Conservation (phyloP, 164 flowering plant genomes). For the Magnolia changhungtana region DNA sequence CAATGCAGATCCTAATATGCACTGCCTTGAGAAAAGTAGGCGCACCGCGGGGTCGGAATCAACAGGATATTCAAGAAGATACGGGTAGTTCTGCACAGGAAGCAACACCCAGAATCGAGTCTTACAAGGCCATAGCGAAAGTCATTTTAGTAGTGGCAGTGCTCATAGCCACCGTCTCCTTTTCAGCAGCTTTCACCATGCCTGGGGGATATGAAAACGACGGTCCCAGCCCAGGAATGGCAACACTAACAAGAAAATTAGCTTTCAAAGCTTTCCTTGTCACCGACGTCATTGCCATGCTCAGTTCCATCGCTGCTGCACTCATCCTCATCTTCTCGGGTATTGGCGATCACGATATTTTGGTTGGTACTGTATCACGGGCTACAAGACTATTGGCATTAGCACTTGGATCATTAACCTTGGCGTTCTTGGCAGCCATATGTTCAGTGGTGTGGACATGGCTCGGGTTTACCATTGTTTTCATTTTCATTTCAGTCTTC, state of each 20-base stretch:
- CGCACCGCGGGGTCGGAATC: not conserved
- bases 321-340: slow-evolving; percentile 11
- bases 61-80: not conserved
- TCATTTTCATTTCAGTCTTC: not conserved
- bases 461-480: not conserved
- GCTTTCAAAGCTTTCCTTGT: slow-evolving; percentile 23
- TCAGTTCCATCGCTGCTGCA: slow-evolving; percentile 10
- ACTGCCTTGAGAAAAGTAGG: not conserved
- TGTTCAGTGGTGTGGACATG: not conserved
- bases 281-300: slow-evolving; percentile 7
- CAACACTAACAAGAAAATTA: slow-evolving; percentile 7
- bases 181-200: slow-evolving; percentile 23
- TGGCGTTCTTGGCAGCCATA: not conserved
- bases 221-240: not conserved
- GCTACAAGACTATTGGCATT: not conserved
- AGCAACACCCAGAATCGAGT: slow-evolving; percentile 1
- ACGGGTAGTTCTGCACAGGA: too few species aligned
- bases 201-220: slow-evolving; percentile 24
- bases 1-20: not conserved
- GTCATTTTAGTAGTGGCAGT: slow-evolving; percentile 19
- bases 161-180: slow-evolving; percentile 29
- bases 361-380: slow-evolving; percentile 1
- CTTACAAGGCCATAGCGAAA: slow-evolving; percentile 10
- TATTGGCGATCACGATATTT: slow-evolving; percentile 2
- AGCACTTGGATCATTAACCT: not conserved